Percentiles rank a stretch among this genome's conserved stretches.
These are phyloP conservation scores for Pichia norvegensis DNA, from an alignment of 1,139 yeast species.

Conservation along the genomic window DNA sequence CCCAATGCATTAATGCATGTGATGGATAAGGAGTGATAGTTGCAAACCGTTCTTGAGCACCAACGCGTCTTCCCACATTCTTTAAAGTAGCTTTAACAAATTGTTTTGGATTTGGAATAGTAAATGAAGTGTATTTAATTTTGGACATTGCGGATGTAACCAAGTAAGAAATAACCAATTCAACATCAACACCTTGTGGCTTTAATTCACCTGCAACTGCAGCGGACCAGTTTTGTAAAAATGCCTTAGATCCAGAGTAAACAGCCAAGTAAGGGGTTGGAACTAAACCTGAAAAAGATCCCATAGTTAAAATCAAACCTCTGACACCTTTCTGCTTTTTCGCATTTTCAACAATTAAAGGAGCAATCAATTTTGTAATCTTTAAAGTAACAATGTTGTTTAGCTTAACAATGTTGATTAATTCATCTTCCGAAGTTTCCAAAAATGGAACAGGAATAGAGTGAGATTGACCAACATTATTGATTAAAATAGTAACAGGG, in stretches of 20 bases:
- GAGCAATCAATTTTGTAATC: constrained; percentile 70
- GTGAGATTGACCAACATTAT: constrained; percentile 93
- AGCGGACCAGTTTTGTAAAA: constrained; percentile 85
- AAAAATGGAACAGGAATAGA: constrained; percentile 89
- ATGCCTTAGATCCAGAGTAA: constrained; percentile 94
- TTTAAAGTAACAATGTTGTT: constrained; percentile 80
- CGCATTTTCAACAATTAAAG: constrained; percentile 50
- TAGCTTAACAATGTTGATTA: constrained; percentile 72
- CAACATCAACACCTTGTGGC: constrained; percentile 68
- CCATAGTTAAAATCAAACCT: constrained; percentile 88
- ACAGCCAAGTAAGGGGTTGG: constrained; percentile 92
- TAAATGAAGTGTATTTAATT: constrained; percentile 62
- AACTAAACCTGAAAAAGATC: constrained; percentile 89
- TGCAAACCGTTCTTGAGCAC: constrained; percentile 86
- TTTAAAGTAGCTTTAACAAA: constrained; percentile 68
- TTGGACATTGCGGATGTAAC: constrained; percentile 97
- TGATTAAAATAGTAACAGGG: constrained; percentile 64
- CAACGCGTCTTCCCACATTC: constrained; percentile 74
- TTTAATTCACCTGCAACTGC: constrained; percentile 85
- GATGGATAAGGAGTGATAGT: constrained; percentile 90
- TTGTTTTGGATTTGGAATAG: constrained; percentile 74
- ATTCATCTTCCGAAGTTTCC: constrained; percentile 68
- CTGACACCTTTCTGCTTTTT: constrained; percentile 35
- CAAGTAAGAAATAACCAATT: constrained; percentile 78
- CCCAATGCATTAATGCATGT: constrained; percentile 90